Evolutionary conservation across 1,284 basidiomycete species (phyloP), one percentile per base, ranked within the genome.

Genomic region (Moniliophthora roreri): DNA sequence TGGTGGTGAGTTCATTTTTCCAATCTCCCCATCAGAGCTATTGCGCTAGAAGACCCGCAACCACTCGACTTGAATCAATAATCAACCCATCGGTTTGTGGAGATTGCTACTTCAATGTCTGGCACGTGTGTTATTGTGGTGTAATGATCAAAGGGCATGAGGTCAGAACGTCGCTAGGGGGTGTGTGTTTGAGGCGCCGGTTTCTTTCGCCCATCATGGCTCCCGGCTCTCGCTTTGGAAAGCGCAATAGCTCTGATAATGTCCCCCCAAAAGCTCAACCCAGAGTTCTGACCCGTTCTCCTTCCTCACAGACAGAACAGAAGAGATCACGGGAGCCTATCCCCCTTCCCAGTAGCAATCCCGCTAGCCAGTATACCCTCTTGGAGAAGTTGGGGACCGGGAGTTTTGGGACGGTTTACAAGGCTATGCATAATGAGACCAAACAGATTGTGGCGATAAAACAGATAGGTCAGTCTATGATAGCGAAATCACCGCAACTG

Each of bases 321-420:
- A 74, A 70, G 55, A 55, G 69, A 21, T 66, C 69, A n/a, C 70
- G 76, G 54, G 86, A 85, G 53, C 87, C 86, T 23, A 81, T 76
- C 66, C 86, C 87, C 13, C 72, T 87, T 53, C 86, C 88, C 37
- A 84, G 77, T 66, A 87, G 66, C 66, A 93, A 93, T 64, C 91
- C 92, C 26, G 85, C 89, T 5, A 87, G 84, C 60, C 90, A 96
- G 65, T 98, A 98, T 69, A 92, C 91, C 39, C 76, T 99, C 18
- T 80, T 96, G 54, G 94, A 98, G 73, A 97, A 96, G 71, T 82
- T 99, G 24, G 96, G 96, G 9, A 96, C 93, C n/a, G 96, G 96
- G 36, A 94, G 91, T 67, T 99, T 98, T 68, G 95, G 95, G 5
- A 91, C 87, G 1, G 96, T 99, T 48, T 99, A 93, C 84, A 97